phyloP scores from a whole-genome alignment of 768 basidiomycete species.

The Ramaria sp. region DNA sequence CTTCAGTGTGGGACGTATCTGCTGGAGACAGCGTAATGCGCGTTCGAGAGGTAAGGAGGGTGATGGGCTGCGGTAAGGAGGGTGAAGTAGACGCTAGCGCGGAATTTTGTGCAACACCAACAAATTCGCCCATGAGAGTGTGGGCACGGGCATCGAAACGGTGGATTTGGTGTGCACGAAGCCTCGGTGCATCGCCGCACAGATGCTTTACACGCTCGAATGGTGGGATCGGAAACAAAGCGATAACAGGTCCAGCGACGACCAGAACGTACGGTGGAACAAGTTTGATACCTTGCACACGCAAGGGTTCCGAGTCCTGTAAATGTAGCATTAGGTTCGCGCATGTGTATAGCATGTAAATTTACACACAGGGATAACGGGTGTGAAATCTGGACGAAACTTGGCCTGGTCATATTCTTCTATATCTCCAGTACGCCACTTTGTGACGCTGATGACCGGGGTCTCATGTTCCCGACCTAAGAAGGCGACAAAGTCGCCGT shows the following conservation, averaged over 20 bases:
- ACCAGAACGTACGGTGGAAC: constrained; percentile 6
- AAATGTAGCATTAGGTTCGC: not conserved
- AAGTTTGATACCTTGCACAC: constrained; percentile 9
- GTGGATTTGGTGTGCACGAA: not conserved
- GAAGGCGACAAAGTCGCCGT: constrained; percentile 9
- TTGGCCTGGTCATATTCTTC: constrained; percentile 7
- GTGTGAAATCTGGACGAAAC: constrained; percentile 8
- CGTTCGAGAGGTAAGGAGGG: constrained; percentile 5
- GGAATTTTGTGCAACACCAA: constrained; percentile 2
- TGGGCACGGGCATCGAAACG: constrained; percentile 4
- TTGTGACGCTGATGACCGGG: constrained; percentile 9
- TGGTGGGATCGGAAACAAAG: constrained; percentile 3
- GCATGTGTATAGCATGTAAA: not conserved
- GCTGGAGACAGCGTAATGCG: not conserved
- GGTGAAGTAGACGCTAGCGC: not conserved
- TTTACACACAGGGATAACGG: constrained; percentile 4
- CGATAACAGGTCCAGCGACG: constrained; percentile 6
- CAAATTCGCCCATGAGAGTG: constrained; percentile 6
- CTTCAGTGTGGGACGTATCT: not conserved
- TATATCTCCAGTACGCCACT: constrained; percentile 5
- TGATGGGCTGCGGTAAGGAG: not conserved
- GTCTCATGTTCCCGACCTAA: constrained; percentile 9
- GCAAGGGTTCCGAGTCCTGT: constrained; percentile 3
- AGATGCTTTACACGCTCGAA: constrained; percentile 6
- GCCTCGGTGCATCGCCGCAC: constrained; percentile 8